phyloP scores from a whole-genome alignment of 495 filamentous ascomycete genomes.

The Neurospora sp. region DNA sequence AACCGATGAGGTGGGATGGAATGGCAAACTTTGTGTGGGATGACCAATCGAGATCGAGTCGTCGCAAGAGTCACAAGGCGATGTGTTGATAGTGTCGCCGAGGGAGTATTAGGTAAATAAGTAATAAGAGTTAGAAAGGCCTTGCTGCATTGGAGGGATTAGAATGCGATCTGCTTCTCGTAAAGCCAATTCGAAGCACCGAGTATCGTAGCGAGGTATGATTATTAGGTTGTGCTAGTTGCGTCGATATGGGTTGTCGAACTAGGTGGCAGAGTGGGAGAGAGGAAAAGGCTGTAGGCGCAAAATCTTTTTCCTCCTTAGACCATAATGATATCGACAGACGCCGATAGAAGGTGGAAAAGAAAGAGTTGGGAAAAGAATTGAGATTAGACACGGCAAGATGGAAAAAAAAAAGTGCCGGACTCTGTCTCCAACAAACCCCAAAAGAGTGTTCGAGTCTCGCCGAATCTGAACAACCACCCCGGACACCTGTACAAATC shows the following conservation, averaged over 20 bases:
- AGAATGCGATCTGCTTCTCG: background rate
- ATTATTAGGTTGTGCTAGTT: background rate
- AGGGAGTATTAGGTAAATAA: background rate
- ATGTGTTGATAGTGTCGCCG: background rate
- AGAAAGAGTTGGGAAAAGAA: background rate
- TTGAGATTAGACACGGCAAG: background rate
- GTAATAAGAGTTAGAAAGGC: background rate
- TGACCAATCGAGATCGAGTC: background rate
- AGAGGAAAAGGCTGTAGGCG: too few species aligned
- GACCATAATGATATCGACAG: background rate
- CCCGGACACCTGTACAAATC: background rate
- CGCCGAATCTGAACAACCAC: background rate
- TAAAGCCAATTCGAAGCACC: background rate
- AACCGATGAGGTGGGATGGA: background rate
- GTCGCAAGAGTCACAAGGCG: background rate
- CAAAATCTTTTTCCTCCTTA: background rate
- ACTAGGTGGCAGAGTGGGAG: background rate
- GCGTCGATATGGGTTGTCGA: background rate
- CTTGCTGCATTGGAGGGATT: background rate
- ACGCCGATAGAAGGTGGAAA: background rate
- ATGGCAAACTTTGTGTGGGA: background rate
- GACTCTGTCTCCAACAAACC: background rate
- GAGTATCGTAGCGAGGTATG: background rate
- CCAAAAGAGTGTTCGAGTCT: background rate
- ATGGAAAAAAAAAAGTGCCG: background rate